phyloP scores from a whole-genome alignment of 352 stramenopile genomes.

The Pythium graminicola region DNA sequence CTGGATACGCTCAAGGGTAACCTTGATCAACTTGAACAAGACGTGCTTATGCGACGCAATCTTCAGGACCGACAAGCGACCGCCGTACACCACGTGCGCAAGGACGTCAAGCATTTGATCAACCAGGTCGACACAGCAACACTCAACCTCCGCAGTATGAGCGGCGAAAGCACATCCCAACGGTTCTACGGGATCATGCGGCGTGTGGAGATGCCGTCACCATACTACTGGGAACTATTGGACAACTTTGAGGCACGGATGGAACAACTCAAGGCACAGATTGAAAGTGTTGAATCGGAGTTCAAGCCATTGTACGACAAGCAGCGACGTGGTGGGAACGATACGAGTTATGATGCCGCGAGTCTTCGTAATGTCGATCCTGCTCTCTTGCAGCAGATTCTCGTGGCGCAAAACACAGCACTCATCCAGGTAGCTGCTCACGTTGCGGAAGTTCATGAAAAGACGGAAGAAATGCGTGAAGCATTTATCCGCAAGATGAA shows the following conservation, averaged over 20 bases:
- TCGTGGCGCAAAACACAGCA: conserved; percentile 67
- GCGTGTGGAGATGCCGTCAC: conserved; percentile 69
- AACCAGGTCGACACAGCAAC: conserved; percentile 65
- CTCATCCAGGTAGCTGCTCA: conserved; percentile 70
- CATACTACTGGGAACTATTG: conserved; percentile 76
- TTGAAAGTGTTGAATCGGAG: conserved; percentile 62
- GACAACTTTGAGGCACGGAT: conserved; percentile 69
- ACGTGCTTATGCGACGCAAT: conserved; percentile 54
- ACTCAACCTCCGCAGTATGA: conserved; percentile 56
- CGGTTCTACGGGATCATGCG: conserved; percentile 60
- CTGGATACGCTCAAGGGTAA: conserved; percentile 51
- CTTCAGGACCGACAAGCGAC: conserved; percentile 49
- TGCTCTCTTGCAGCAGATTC: conserved; percentile 56
- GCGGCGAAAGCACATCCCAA: conserved; percentile 37
- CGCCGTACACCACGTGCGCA: conserved; percentile 57
- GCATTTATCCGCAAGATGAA: conserved; percentile 62
- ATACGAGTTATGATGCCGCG: conserved; percentile 9
- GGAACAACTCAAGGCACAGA: conserved; percentile 63
- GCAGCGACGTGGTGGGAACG: conserved; percentile 10
- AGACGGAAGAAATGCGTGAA: conserved; percentile 63
- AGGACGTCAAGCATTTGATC: conserved; percentile 69
- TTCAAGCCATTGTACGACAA: conserved; percentile 48
- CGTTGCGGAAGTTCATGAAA: conserved; percentile 71
- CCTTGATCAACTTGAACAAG: conserved; percentile 52
- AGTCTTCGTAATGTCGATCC: conserved; percentile 23